Evolutionary conservation across 2,329 filamentous ascomycete species (phyloP), one percentile per base, ranked within the genome.

Genomic region (Diaporthe eres): DNA sequence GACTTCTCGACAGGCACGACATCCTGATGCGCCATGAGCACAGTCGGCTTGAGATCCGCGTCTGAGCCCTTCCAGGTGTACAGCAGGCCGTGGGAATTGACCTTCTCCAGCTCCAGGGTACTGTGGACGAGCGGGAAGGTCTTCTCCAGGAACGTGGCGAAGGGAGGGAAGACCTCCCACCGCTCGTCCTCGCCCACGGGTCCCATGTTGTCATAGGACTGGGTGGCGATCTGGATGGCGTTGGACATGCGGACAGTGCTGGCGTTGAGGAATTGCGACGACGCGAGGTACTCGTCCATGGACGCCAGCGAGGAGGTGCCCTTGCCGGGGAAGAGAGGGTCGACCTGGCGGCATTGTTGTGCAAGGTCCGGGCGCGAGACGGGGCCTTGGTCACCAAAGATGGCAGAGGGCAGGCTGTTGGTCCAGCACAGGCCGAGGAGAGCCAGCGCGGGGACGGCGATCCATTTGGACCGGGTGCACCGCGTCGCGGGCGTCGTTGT

Each of bases 1-100:
- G 88, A 84, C 8, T 87, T 85, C 3, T 86, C 86, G 0, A 91
- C 90, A 2, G 91, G 91, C 4, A 93, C 91, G 15, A 92, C 90
- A 80, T 93, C 92, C 80, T 92, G 90, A 80, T 93, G 91, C 1
- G 90, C 91, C 86, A 92, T 90, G 60, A 93, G 83, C 34, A 93
- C 83, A 4, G 88, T 87, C 0, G 91, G 90, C 81, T 90, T 90
- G 47, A 91, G 82, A 1, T 79, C 80, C 3, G 82, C 76, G 55
- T 91, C 84, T 8, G 84, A 86, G 9, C 91, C 91, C 63, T 87
- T 77, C 87, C 90, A 90, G 3, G 89, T 91, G 80, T 88, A 92
- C 44, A 92, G 81, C 61, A 92, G 83, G 6, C 88, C 91, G 79
- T 92, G 88, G 2, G 86, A 89, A 80, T 93, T 92, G 78, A 92